Percentiles rank a stretch among this genome's conserved stretches.
phyloP scores from a whole-genome alignment of 2,329 filamentous ascomycete species.

The Fusarium coicis region DNA sequence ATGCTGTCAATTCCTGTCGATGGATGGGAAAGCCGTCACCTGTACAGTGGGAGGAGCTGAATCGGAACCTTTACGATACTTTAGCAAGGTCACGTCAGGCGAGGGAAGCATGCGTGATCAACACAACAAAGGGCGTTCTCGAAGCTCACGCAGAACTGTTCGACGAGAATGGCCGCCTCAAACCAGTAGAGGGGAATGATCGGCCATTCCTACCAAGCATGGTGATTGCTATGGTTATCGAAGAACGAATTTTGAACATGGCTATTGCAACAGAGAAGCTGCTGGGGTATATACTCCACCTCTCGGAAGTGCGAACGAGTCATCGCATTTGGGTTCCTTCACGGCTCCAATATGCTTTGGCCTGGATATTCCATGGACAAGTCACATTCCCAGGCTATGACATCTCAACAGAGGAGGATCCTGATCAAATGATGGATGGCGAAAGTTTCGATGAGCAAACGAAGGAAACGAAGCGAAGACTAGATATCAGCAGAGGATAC shows the following conservation, averaged over 20 bases:
- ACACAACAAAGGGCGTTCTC: slow-evolving; percentile 55
- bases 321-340: slow-evolving; percentile 56
- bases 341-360: slow-evolving; percentile 51
- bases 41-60: slow-evolving; percentile 36
- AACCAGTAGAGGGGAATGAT: slow-evolving; percentile 35
- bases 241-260: slow-evolving; percentile 53
- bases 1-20: slow-evolving; percentile 45
- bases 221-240: slow-evolving; percentile 59
- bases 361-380: slow-evolving; percentile 50
- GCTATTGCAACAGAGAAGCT: slow-evolving; percentile 47
- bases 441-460: slow-evolving; percentile 46
- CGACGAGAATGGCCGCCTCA: slow-evolving; percentile 53
- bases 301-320: slow-evolving; percentile 50
- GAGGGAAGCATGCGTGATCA: slow-evolving; percentile 40
- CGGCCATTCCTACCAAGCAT: slow-evolving; percentile 51
- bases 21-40: slow-evolving; percentile 44
- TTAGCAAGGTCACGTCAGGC: slow-evolving; percentile 43
- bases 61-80: slow-evolving; percentile 30
- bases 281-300: slow-evolving; percentile 50
- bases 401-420: slow-evolving; percentile 28
- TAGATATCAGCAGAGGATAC: slow-evolving; percentile 50
- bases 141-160: slow-evolving; percentile 54
- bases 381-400: slow-evolving; percentile 32
- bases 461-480: slow-evolving; percentile 49
- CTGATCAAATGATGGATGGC: slow-evolving; percentile 36